Evolutionary conservation across 1,284 basidiomycete species (phyloP), one percentile per base, ranked within the genome.

Genomic region (Gomphus bonarii): DNA sequence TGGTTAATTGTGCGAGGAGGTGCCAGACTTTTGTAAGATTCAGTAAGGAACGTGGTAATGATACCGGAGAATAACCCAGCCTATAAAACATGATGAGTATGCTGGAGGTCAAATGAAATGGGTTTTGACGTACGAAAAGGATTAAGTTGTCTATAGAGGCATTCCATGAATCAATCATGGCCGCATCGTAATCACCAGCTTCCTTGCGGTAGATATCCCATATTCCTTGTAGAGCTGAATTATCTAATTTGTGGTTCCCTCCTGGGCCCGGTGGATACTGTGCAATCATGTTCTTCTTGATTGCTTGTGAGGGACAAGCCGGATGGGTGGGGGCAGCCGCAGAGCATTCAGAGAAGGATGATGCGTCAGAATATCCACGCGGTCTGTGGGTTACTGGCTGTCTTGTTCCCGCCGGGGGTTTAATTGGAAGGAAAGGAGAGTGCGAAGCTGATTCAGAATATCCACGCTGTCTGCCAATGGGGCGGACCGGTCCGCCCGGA

Each of bases 131-230:
- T 72, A 74, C 73, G 58, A 74, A 73, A 18, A 74, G 71, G 1
- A 75, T 66, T 3, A 75, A 64, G 14, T 72, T 69, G 54, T 75
- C 73, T 25, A 74, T 69, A n/a, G 69, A 70, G 20, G 70, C 64
- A 50, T 71, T 71, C 59, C 68, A 71, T 4, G 68, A 70, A 22
- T 73, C 71, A 11, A 66, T 66, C 57, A 71, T 65, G 2, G 67
- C 63, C 4, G 63, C 58, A 60, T 75, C 73, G 12, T 64, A 63
- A 50, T 67, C 71, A 10, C 64, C 57, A 12, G 73, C 68, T 59
- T 74, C 72, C 9, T 71, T 70, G 33, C 69, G 67, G 59, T 74
- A 75, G 6, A 72, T 64, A 20, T 68, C 64, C 72, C 73, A 75
- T 12, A 75, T 65, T 3, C 66, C 49, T n/a, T 50, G 49, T 5